A percentile compares a stretch with the other conserved stretches of the same genome.
These are phyloP conservation scores for Macrophomina phaseolina DNA, from an alignment of 2,329 filamentous ascomycete genomes.

Conservation along the genomic window DNA sequence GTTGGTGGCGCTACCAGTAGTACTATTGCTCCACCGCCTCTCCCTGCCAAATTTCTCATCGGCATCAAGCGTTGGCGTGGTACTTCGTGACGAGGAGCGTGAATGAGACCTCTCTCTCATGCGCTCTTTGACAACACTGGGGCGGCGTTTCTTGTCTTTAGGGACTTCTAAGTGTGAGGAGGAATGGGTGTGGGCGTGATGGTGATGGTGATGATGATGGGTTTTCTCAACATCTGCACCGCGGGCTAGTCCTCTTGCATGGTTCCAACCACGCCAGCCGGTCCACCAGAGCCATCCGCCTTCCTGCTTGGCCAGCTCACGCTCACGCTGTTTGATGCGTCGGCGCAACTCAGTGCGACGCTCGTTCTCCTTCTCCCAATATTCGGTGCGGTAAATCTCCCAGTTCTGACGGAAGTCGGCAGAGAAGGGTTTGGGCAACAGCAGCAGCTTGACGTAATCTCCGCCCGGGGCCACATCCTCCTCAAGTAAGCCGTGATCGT, in stretches of 20 bases:
- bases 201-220: conserved; percentile 34
- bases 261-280: conserved; percentile 66
- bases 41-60: conserved; percentile 34
- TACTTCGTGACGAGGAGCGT: conserved; percentile 41
- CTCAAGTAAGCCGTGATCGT: conserved; percentile 69
- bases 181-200: conserved; percentile 24
- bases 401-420: conserved; percentile 95
- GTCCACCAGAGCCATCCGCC: conserved; percentile 87
- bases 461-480: conserved; percentile 91
- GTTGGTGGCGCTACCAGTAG: conserved; percentile 34
- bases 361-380: conserved; percentile 97
- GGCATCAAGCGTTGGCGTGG: conserved; percentile 40
- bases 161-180: conserved; percentile 22
- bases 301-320: conserved; percentile 69
- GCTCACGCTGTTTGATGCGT: conserved; percentile 72
- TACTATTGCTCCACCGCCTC: conserved; percentile 43
- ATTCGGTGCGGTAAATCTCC: conserved; percentile 92
- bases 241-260: conserved; percentile 38
- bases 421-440: conserved; percentile 93
- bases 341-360: conserved; percentile 74
- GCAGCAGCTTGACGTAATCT: conserved; percentile 86
- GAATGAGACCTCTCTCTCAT: conserved; percentile 38
- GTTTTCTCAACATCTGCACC: conserved; percentile 41
- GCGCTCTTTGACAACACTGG: conserved; percentile 38
- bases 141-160: conserved; percentile 37